Base-by-base conservation (phyloP, 2,329 filamentous ascomycete species). In the Colletotrichum camelliae region DNA sequence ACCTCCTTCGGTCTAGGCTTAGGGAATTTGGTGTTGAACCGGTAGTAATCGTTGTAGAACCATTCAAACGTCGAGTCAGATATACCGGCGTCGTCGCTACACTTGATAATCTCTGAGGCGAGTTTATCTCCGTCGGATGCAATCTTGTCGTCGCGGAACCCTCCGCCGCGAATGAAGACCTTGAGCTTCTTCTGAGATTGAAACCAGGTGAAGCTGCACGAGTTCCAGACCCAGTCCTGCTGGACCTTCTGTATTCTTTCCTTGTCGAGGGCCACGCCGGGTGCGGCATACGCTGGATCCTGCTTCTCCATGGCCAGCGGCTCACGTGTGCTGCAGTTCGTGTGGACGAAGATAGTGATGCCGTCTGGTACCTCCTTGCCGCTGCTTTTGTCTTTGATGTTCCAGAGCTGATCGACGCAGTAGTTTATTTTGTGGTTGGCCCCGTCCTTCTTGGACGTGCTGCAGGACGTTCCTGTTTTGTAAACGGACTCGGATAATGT, bases 281-380 rank as follows among this genome's bases (percentile, higher is more conserved):
- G 77, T 35, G 66, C 43, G 24, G 66, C 31, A 68, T 79, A 79
- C 5, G 72, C 62, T 7, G 72, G 69, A 39, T 78, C 75, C 66
- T 79, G 77, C 65, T 62, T 39, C 16, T 77, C 68, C 39, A 70
- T 73, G n/a, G 61, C 64, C 18, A 79, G 77, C 21, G 77, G 77
- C 64, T 37, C 61, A 35, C 77, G 77, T 21, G 77, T 79, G 16
- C 62, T 48, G 77, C 77, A 78, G 77, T 78, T 64, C 16, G 72
- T 79, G n/a, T 43, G 57, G 31, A 79, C 75, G 67, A 79, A 79
- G 24, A 77, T 15, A 4, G 74, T 55, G 7, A 55, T 55, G 10
- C 77, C 77, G 61, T 77, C 73, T 3, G 76, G 68, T 8, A 68
- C 48, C n/a, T 39, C 18, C 29, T 39, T 68, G 18, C 7, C 16